Base-by-base conservation (phyloP, 2,329 filamentous ascomycete species). In the Colletotrichum scovillei region DNA sequence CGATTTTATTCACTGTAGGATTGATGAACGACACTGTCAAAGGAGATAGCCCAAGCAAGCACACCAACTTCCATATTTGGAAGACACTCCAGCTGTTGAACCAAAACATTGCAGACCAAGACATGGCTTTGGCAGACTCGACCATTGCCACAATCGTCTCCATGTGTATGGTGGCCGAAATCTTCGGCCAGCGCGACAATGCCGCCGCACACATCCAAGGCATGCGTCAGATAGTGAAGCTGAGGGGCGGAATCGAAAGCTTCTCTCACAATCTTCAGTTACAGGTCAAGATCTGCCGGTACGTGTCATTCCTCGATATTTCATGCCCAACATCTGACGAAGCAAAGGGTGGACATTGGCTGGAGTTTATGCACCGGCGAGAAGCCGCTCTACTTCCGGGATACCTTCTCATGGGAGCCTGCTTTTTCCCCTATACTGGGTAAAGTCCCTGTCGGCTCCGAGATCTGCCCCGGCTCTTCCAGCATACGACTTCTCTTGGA, bases 251-350 rank as follows among this genome's bases (percentile, higher is more conserved):
- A 0, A 11, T 81, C 0, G 65, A 74, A 5, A 75, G 30, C 0
- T 79, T 80, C 8, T 62, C 57, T 1, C 60, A 77, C 11, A 81
- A 81, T 4, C 63, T 74, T 0, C 76, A 80, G 32, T 32, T 81
- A 2, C 75, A 79, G 30, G 74, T 78, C 30, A 81, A 81, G 24
- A 74, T 81, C 4, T 79, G 77, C 2, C 78, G 78, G 79, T 80
- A 53, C 65, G 79, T 73, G 4, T 42, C 7, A 1, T 3, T 12
- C 3, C 22, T 22, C 16, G 19, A 22, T 16, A 16, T 14, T n/a
- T 14, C 30, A 19, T 2, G 14, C 9, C 0, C 5, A 16, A 28
- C 9, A 12, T 19, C 62, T 70, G 24, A 65, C 30, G 4, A 53
- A 4, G 55, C 1, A 12, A 14, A 81, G 79, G 1, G 75, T 80